Evolutionary conservation across 257 asterid genomes (phyloP), one percentile per base, ranked within the genome.

Genomic region (Penstemon eatonii): DNA sequence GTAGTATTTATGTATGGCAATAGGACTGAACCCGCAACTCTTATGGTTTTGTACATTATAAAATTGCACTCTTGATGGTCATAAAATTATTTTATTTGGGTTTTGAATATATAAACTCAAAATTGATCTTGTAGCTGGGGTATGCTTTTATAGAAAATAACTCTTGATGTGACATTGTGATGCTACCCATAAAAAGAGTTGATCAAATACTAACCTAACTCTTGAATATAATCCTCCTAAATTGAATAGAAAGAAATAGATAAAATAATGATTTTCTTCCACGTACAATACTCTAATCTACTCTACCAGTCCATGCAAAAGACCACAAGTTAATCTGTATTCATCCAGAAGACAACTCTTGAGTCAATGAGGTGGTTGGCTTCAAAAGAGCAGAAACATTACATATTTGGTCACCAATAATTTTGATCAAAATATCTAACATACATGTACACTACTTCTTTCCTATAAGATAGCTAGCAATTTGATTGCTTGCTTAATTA

Each of bases 371-470:
- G 80, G 78, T 68, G 66, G 80, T 77, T 75, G 78, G 78, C 57
- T 67, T 56, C 67, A 59, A 58, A 63, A 59, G 33, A 10, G 49
- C 69, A 60, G 63, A 39, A 38, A 61, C 12, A 4, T 54, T 12
- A 42, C 72, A 42, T 67, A 61, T 81, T 78, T 73, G 86, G 86
- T 73, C 83, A 81, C 80, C 86, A 72, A 81, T 18, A 70, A 63
- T 71, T 37, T 73, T 75, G 73, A 74, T 59, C 67, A 19, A 13
- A 10, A 11, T 10, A 36, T 49, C 18, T 49, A 60, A 40, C 15
- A 8, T 2, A 38, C 18, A 15, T 15, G 18, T 15, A 12, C 18
- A 3, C 6, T 19, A 4, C 7, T 50, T 44, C 12, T 8, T 64
- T 39, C 38, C 64, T 73, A 73, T 80, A 76, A 80, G 78, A 69